These are phyloP conservation scores for Pseudozyma pruni DNA, from an alignment of 1,284 basidiomycete species.

Conservation along the genomic window DNA sequence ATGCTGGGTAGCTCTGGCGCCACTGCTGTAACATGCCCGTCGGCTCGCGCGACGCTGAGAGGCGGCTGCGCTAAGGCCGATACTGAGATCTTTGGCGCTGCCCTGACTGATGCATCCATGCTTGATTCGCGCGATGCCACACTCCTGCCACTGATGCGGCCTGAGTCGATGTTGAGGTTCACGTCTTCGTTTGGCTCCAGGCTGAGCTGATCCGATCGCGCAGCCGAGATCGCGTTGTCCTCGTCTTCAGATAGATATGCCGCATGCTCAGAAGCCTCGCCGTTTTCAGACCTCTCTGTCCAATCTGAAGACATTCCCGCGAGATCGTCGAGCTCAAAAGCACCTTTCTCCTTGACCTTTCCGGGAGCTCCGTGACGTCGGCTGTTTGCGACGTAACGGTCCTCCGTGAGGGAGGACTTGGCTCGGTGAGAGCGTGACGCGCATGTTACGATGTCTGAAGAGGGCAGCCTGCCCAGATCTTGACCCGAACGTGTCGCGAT, in stretches of 20 bases:
- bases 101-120: not conserved
- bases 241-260: slow-evolving; percentile 27
- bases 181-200: slow-evolving; percentile 4
- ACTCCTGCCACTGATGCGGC: no score
- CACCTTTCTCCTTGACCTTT: slow-evolving; percentile 3
- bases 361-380: slow-evolving; percentile 9
- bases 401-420: not conserved
- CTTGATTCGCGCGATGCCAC: not conserved
- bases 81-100: not conserved
- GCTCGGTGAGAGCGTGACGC: slow-evolving; percentile 14
- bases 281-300: slow-evolving; percentile 51
- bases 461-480: not conserved
- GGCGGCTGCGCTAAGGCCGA: no score
- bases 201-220: slow-evolving; percentile 13
- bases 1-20: slow-evolving; percentile 7
- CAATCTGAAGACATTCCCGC: slow-evolving; percentile 51
- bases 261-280: slow-evolving; percentile 33
- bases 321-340: slow-evolving; percentile 15
- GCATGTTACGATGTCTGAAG: not conserved
- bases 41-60: not conserved
- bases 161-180: not conserved
- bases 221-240: slow-evolving; percentile 1
- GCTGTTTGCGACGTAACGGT: slow-evolving; percentile 1
- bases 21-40: not conserved
- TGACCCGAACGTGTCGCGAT: not conserved